Percentiles rank a stretch among this genome's conserved stretches.
Conservation (phyloP, 805 yeast species). For the Spathaspora sp. region DNA sequence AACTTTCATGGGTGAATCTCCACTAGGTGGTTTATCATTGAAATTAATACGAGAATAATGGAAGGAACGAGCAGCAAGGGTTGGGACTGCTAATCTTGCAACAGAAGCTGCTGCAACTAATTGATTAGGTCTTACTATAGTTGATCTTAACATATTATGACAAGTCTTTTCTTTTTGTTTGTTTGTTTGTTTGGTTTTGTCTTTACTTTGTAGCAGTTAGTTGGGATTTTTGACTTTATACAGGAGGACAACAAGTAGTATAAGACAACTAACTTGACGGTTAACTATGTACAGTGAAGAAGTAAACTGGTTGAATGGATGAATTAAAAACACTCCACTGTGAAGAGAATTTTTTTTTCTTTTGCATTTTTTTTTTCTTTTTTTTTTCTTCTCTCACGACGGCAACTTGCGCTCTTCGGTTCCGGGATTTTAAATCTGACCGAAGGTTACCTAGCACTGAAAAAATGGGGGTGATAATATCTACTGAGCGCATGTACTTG, state of each 20-base stretch:
- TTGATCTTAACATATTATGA: slow-evolving; percentile 3
- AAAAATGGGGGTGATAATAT: no score
- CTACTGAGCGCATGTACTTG: no score
- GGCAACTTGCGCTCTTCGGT: neutral
- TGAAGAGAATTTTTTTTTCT: neutral
- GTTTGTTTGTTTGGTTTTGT: no score
- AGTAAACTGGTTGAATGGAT: neutral
- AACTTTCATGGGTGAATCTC: slow-evolving; percentile 81
- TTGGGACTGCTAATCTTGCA: neutral
- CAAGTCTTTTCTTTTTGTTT: no score
- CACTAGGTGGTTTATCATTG: slow-evolving; percentile 20
- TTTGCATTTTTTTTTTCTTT: neutral
- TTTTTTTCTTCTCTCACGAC: neutral
- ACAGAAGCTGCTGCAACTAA: neutral
- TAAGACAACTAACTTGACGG: neutral
- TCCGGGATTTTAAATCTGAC: neutral
- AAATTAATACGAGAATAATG: slow-evolving; percentile 12
- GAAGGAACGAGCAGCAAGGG: slow-evolving; percentile 10
- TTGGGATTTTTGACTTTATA: neutral
- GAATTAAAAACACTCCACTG: neutral
- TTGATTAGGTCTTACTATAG: slow-evolving; percentile 1
- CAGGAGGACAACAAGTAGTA: neutral
- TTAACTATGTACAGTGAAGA: neutral
- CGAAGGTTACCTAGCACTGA: no score
- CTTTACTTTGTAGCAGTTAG: no score